These are phyloP conservation scores for Anacardium occidentale DNA, from an alignment of 345 rosid species.

Conservation along the genomic window DNA sequence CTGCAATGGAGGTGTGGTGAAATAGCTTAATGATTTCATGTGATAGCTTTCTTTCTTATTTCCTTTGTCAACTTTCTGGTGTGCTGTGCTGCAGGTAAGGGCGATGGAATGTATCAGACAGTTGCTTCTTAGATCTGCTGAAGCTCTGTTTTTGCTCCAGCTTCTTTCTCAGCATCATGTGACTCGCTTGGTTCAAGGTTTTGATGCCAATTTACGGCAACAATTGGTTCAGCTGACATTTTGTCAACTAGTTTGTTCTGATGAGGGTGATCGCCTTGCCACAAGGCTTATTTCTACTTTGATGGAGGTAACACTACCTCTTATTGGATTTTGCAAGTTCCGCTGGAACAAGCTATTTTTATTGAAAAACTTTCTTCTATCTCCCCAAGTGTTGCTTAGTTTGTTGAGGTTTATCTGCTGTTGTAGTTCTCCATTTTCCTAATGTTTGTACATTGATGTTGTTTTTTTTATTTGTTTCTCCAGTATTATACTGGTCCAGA, in stretches of 20 bases:
- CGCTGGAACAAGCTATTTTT: constrained; percentile 2
- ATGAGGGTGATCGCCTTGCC: constrained; percentile 90
- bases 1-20: constrained; percentile 80
- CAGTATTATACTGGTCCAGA: constrained; percentile 97
- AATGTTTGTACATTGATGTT: constrained; percentile 14
- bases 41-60: constrained; percentile 12
- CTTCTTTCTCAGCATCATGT: constrained; percentile 88
- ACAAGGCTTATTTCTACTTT: constrained; percentile 79
- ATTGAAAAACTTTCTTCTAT: background rate
- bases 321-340: background rate
- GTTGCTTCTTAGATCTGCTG: constrained; percentile 94
- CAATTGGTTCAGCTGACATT: constrained; percentile 78
- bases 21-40: constrained; percentile 20
- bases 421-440: constrained; percentile 15
- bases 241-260: constrained; percentile 89
- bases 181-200: constrained; percentile 76
- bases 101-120: constrained; percentile 97
- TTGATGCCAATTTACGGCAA: constrained; percentile 63
- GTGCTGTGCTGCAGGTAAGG: constrained; percentile 60
- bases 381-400: constrained; percentile 1
- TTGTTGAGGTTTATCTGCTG: constrained; percentile 9
- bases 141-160: constrained; percentile 88
- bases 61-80: constrained; percentile 12
- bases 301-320: constrained; percentile 69
- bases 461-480: constrained; percentile 22